Conservation (phyloP, 495 filamentous ascomycete species). For the Oidiodendron maius region DNA sequence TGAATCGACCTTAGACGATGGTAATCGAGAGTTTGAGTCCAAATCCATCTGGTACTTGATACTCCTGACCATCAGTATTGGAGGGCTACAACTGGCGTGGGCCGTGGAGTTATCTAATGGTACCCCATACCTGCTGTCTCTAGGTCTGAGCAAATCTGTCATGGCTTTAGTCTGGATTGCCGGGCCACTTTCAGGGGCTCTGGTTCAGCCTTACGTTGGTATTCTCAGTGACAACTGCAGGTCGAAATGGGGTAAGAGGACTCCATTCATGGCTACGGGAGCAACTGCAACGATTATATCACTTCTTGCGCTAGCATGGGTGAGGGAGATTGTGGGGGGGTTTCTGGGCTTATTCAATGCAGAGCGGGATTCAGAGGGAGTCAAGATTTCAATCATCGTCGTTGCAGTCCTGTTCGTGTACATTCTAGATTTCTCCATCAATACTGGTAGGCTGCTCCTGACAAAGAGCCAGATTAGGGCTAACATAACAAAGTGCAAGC, state of each 20-base stretch:
- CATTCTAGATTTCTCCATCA: constrained; percentile 84
- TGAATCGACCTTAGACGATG: constrained; percentile 25
- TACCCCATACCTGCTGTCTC: constrained; percentile 61
- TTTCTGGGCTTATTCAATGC: constrained; percentile 68
- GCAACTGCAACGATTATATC: constrained; percentile 65
- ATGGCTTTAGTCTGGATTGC: constrained; percentile 94
- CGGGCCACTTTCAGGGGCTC: constrained; percentile 74
- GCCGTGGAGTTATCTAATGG: constrained; percentile 84
- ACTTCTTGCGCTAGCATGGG: constrained; percentile 76
- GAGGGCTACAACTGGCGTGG: constrained; percentile 91
- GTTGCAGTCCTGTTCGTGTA: constrained; percentile 77
- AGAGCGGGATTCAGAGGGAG: constrained; percentile 50
- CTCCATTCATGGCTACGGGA: constrained; percentile 82
- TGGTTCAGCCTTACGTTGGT: constrained; percentile 93
- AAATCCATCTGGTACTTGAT: constrained; percentile 82
- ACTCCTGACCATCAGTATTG: constrained; percentile 74
- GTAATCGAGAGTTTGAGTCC: constrained; percentile 46
- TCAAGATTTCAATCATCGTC: constrained; percentile 56
- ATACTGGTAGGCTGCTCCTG: constrained; percentile 57
- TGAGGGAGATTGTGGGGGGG: constrained; percentile 67
- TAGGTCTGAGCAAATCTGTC: constrained; percentile 88
- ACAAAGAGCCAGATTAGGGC: constrained; percentile 1
- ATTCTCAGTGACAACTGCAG: constrained; percentile 86
- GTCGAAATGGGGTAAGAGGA: constrained; percentile 72
- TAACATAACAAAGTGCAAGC: constrained; percentile 61